Percentiles rank a stretch among this genome's conserved stretches.
These are phyloP conservation scores for Tuber indicum DNA, from an alignment of 495 filamentous ascomycete species.

Conservation along the genomic window DNA sequence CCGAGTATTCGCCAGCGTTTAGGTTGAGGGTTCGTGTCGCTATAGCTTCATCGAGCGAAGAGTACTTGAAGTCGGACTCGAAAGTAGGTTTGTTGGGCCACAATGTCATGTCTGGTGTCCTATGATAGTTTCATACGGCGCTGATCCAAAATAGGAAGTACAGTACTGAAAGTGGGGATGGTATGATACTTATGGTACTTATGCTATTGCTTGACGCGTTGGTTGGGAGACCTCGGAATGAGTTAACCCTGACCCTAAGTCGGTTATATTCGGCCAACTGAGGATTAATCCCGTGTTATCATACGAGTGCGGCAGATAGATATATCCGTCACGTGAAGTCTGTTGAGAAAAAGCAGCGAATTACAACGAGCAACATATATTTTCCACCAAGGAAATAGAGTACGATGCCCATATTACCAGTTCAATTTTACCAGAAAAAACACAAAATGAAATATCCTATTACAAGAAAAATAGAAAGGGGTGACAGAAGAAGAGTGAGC, in stretches of 20 bases:
- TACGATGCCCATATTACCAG: no score
- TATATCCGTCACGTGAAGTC: no score
- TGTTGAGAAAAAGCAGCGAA: no score
- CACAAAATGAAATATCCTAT: no score
- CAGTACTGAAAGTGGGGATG: not conserved
- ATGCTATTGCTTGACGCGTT: not conserved
- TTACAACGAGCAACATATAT: no score
- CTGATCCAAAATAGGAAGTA: not conserved
- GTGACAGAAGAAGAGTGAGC: no score
- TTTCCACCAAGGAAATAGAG: no score
- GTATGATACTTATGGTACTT: not conserved
- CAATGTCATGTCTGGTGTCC: constrained; percentile 5
- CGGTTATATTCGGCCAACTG: not conserved
- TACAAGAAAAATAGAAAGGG: no score
- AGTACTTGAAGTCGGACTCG: constrained; percentile 10
- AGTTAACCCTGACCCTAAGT: not conserved
- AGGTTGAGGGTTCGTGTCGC: constrained; percentile 51
- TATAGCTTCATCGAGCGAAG: constrained; percentile 54
- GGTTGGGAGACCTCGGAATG: not conserved
- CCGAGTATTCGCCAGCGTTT: constrained; percentile 53
- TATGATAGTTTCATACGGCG: not conserved
- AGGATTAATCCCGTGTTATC: not conserved
- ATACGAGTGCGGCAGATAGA: no score
- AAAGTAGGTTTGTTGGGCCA: constrained; percentile 22
- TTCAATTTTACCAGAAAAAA: no score